phyloP scores from a whole-genome alignment of 139 green algal species.

The Astrephomene gubernaculifera region DNA sequence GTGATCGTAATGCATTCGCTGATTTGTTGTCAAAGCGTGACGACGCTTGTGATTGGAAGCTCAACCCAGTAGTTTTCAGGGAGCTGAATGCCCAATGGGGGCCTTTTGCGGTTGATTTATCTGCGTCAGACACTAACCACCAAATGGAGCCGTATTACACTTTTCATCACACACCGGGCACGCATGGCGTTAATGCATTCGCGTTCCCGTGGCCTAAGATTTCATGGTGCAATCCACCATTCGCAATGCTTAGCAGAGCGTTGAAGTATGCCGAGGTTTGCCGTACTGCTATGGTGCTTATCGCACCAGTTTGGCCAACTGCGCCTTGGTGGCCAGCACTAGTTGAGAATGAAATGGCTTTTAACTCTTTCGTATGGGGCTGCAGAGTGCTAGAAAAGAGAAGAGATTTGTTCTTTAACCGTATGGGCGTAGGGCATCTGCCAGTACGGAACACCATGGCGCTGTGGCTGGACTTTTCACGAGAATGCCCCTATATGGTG shows the following conservation, averaged over 20 bases:
- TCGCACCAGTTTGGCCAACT: neutral
- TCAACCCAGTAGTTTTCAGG: neutral
- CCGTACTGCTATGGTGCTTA: neutral
- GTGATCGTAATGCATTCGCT: neutral
- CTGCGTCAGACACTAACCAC: slow-evolving; percentile 2
- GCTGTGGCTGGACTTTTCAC: neutral
- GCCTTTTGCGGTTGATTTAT: slow-evolving; percentile 1
- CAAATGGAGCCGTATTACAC: slow-evolving; percentile 22
- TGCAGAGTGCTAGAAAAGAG: neutral
- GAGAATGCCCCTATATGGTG: neutral
- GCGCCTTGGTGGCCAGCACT: neutral
- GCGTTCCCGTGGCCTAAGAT: neutral
- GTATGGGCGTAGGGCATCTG: neutral
- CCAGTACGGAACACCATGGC: neutral
- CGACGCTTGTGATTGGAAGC: slow-evolving; percentile 10
- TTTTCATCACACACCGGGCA: neutral
- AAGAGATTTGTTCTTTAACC: neutral
- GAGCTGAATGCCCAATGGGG: neutral
- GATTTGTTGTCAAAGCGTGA: slow-evolving; percentile 1
- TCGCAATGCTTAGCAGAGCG: neutral
- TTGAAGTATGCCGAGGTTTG: neutral
- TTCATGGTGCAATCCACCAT: neutral
- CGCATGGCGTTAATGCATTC: slow-evolving; percentile 6
- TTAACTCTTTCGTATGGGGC: neutral
- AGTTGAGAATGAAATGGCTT: neutral